Conservation (phyloP, 2,329 filamentous ascomycete species). For the Ramularia collo-cygni region DNA sequence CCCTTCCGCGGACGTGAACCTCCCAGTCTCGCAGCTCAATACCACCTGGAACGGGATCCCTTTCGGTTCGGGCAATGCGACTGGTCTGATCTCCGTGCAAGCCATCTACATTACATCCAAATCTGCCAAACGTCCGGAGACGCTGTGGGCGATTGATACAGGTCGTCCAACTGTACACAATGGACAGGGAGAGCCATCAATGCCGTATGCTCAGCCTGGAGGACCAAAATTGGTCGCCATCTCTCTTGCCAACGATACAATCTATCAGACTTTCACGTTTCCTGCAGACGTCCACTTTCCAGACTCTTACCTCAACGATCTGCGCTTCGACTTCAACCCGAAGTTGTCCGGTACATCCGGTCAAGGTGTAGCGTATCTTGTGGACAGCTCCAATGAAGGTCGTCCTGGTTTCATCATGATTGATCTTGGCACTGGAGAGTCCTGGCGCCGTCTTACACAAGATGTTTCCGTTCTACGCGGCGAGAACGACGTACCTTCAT, state of each 20-base stretch:
- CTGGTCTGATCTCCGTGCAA: conserved; percentile 39
- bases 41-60: conserved; percentile 35
- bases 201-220: conserved; percentile 40
- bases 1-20: conserved; percentile 35
- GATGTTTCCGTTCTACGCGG: conserved; percentile 29
- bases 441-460: conserved; percentile 35
- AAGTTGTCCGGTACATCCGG: conserved; percentile 34
- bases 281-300: conserved; percentile 38
- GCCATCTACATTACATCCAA: conserved; percentile 40
- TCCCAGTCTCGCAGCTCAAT: conserved; percentile 32
- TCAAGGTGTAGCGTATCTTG: conserved; percentile 40
- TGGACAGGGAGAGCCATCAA: conserved; percentile 31
- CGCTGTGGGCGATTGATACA: conserved; percentile 42
- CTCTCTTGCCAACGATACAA: conserved; percentile 35
- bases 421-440: conserved; percentile 37
- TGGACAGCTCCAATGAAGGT: conserved; percentile 42
- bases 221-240: conserved; percentile 42
- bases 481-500: conserved; percentile 25
- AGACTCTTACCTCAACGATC: conserved; percentile 42
- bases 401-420: conserved; percentile 43
- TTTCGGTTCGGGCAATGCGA: conserved; percentile 40
- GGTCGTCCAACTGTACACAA: conserved; percentile 39
- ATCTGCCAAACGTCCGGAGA: conserved; percentile 32
- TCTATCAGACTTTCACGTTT: conserved; percentile 38
- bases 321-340: conserved; percentile 41